Percentiles rank a stretch among this genome's conserved stretches.
These are phyloP conservation scores for Aphanomyces cochlioides DNA, from an alignment of 352 stramenopile species.

Conservation along the genomic window DNA sequence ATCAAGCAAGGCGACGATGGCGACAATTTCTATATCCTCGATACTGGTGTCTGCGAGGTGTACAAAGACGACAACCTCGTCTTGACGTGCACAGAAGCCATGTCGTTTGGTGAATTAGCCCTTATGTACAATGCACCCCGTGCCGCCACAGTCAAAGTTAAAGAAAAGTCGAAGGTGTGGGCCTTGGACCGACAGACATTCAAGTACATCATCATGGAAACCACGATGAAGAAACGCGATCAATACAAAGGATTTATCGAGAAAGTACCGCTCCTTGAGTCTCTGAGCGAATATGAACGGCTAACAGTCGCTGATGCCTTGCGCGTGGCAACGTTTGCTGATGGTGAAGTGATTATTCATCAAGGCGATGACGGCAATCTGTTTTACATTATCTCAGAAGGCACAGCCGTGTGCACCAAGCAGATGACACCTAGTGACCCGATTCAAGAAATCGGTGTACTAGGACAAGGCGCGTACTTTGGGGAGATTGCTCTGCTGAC, in stretches of 20 bases:
- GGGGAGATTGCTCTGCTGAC: conserved; percentile 94
- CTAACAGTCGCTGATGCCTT: conserved; percentile 85
- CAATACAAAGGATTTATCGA: conserved; percentile 86
- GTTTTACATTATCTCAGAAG: conserved; percentile 90
- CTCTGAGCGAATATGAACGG: conserved; percentile 86
- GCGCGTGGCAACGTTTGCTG: conserved; percentile 74
- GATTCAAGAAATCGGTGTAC: conserved; percentile 78
- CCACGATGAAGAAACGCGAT: conserved; percentile 85
- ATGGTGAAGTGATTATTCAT: conserved; percentile 87
- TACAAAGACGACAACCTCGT: conserved; percentile 87
- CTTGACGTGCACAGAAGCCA: conserved; percentile 78
- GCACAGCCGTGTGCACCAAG: conserved; percentile 74
- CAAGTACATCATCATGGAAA: conserved; percentile 91
- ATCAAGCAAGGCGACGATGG: conserved; percentile 89
- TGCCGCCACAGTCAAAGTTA: conserved; percentile 91
- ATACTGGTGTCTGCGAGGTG: conserved; percentile 88
- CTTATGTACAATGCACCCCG: conserved; percentile 97
- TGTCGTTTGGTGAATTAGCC: conserved; percentile 95
- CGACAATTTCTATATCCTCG: conserved; percentile 94
- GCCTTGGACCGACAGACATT: conserved; percentile 85
- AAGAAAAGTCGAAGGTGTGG: conserved; percentile 90
- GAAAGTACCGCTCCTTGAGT: conserved; percentile 86
- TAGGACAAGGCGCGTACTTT: conserved; percentile 93
- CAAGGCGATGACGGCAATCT: conserved; percentile 86
- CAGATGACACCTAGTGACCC: conserved; percentile 67